phyloP scores from a whole-genome alignment of 495 filamentous ascomycete genomes.

The Penicillium diatomitis region DNA sequence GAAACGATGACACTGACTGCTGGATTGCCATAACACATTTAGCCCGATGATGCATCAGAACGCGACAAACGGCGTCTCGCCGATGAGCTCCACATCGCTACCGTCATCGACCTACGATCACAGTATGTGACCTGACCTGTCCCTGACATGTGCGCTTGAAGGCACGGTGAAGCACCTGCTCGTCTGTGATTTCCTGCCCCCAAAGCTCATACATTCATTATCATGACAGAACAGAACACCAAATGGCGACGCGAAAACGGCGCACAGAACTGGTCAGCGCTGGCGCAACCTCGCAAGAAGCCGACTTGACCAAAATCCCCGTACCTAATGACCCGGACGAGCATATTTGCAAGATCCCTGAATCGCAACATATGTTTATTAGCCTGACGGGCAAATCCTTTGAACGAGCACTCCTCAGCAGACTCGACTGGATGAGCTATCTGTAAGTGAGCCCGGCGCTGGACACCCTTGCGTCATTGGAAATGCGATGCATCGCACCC shows the following conservation, averaged over 20 bases:
- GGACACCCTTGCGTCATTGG: not conserved
- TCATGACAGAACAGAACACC: slow-evolving; percentile 55
- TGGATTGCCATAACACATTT: not conserved
- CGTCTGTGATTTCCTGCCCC: no score
- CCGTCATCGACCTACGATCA: slow-evolving; percentile 70
- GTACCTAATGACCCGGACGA: slow-evolving; percentile 31
- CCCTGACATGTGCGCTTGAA: not conserved
- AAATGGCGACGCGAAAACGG: slow-evolving; percentile 58
- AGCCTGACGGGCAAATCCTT: slow-evolving; percentile 67
- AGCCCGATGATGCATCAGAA: slow-evolving; percentile 59
- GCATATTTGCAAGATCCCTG: slow-evolving; percentile 47
- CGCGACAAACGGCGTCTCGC: slow-evolving; percentile 50
- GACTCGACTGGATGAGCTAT: slow-evolving; percentile 59
- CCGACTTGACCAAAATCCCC: slow-evolving; percentile 21
- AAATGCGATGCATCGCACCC: not conserved
- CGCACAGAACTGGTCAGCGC: slow-evolving; percentile 25
- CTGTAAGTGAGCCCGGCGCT: slow-evolving; percentile 28
- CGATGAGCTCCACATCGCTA: slow-evolving; percentile 55
- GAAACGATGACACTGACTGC: slow-evolving; percentile 1
- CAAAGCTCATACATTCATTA: no score
- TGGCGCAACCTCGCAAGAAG: slow-evolving; percentile 1
- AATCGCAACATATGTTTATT: slow-evolving; percentile 50
- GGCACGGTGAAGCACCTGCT: no score
- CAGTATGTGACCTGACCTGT: slow-evolving; percentile 39
- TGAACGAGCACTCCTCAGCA: slow-evolving; percentile 55